A percentile compares a stretch with the other conserved stretches of the same genome.
Evolutionary conservation across 2,329 filamentous ascomycete genomes (phyloP).

Genomic region (Paecilomyces variotii): DNA sequence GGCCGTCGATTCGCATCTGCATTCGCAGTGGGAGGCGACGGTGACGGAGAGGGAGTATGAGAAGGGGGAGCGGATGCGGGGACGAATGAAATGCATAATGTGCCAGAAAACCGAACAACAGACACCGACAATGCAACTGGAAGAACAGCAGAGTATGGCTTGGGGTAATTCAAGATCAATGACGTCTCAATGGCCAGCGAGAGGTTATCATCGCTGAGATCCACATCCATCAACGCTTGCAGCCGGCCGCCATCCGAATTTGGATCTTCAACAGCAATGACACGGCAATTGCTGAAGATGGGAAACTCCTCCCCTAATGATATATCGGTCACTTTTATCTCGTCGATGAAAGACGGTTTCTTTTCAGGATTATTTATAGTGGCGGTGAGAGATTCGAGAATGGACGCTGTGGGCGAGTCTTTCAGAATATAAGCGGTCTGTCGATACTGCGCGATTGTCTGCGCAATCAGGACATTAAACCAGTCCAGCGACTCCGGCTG

Average conservation of each 20-base stretch:
- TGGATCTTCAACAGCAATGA: slow-evolving; percentile 66
- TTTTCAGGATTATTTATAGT: slow-evolving; percentile 80
- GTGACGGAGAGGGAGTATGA: slow-evolving; percentile 26
- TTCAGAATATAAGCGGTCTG: slow-evolving; percentile 88
- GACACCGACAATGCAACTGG: slow-evolving; percentile 88
- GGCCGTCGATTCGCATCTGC: neutral
- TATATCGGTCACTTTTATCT: slow-evolving; percentile 89
- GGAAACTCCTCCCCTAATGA: slow-evolving; percentile 94
- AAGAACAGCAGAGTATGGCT: slow-evolving; percentile 76
- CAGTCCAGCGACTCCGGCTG: slow-evolving; percentile 95
- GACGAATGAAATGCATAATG: slow-evolving; percentile 85
- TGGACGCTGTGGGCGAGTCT: slow-evolving; percentile 44
- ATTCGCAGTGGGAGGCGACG: slow-evolving; percentile 13
- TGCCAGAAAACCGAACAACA: slow-evolving; percentile 90
- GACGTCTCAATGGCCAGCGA: slow-evolving; percentile 93
- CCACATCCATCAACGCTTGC: slow-evolving; percentile 94
- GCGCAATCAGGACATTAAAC: slow-evolving; percentile 96
- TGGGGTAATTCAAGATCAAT: slow-evolving; percentile 88
- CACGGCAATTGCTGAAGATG: slow-evolving; percentile 95
- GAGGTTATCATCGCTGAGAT: slow-evolving; percentile 83
- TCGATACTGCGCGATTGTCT: slow-evolving; percentile 91
- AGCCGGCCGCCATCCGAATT: slow-evolving; percentile 62
- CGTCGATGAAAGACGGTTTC: slow-evolving; percentile 84
- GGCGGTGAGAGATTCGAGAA: slow-evolving; percentile 74
- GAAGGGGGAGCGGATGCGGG: slow-evolving; percentile 48